These are phyloP conservation scores for Ogataea ganodermae DNA, from an alignment of 805 yeast species.

Conservation along the genomic window DNA sequence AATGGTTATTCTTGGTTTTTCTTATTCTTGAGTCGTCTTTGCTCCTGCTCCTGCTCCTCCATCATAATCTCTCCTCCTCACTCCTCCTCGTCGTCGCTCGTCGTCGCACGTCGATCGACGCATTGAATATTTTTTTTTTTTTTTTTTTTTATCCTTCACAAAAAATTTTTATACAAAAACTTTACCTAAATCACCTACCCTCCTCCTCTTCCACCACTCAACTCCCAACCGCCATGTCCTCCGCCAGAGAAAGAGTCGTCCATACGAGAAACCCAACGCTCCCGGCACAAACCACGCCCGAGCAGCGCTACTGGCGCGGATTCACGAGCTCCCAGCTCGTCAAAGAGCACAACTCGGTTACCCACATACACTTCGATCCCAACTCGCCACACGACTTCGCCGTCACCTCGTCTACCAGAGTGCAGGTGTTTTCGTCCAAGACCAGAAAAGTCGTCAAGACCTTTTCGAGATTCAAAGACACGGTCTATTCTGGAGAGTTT, in stretches of 20 bases:
- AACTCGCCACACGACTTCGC: conserved; percentile 88
- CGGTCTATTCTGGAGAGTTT: conserved; percentile 89
- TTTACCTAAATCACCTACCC: neutral
- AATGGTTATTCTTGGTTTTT: too few relatives aligned
- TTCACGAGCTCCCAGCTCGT: conserved; percentile 82
- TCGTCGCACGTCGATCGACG: too few relatives aligned
- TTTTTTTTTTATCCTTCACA: too few relatives aligned
- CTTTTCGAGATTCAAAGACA: conserved; percentile 83
- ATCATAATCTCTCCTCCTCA: too few relatives aligned
- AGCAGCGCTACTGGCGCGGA: conserved; percentile 91
- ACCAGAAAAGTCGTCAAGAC: conserved; percentile 90
- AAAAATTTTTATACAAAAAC: too few relatives aligned
- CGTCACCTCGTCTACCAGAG: conserved; percentile 85
- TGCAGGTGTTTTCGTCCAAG: conserved; percentile 90
- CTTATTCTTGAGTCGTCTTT: too few relatives aligned
- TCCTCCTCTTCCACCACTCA: neutral
- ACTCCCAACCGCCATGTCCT: conserved; percentile 59
- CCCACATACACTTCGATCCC: conserved; percentile 87
- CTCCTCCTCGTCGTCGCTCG: too few relatives aligned
- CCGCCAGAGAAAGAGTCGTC: conserved; percentile 63
- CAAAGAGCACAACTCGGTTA: conserved; percentile 90
- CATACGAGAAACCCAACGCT: conserved; percentile 71
- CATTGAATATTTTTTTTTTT: too few relatives aligned
- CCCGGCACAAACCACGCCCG: conserved; percentile 86
- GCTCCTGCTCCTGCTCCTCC: too few relatives aligned